A percentile compares a stretch with the other conserved stretches of the same genome.
Evolutionary conservation across 2,329 filamentous ascomycete genomes (phyloP).

Genomic region (Byssoonygena ceratinophila): DNA sequence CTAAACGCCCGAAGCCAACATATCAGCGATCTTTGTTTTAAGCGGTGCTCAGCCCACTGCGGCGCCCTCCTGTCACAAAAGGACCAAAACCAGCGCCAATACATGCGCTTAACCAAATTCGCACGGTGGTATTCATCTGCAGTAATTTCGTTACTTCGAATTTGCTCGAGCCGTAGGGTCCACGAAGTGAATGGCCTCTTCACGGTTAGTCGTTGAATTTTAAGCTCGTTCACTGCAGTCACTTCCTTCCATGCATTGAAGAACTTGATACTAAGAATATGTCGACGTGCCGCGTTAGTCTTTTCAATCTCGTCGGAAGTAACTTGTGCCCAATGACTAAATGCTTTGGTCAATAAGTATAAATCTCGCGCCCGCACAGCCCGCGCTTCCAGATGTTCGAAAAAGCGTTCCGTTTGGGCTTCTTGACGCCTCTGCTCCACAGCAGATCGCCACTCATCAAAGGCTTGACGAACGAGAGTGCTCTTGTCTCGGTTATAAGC

Average conservation of each 20-base stretch:
- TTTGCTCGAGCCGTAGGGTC: slow-evolving; percentile 34
- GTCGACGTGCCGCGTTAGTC: slow-evolving; percentile 57
- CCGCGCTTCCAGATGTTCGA: slow-evolving; percentile 46
- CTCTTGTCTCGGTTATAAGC: slow-evolving; percentile 43
- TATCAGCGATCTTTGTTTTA: slow-evolving; percentile 34
- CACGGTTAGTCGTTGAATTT: slow-evolving; percentile 42
- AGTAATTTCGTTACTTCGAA: slow-evolving; percentile 28
- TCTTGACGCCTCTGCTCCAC: slow-evolving; percentile 33
- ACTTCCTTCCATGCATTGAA: slow-evolving; percentile 61
- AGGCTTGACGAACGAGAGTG: slow-evolving; percentile 43
- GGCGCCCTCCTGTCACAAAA: slow-evolving; percentile 37
- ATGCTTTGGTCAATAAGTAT: slow-evolving; percentile 53
- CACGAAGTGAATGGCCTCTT: slow-evolving; percentile 47
- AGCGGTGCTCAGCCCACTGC: slow-evolving; percentile 33
- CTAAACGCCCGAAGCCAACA: slow-evolving; percentile 34
- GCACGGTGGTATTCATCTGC: slow-evolving; percentile 25
- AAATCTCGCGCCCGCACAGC: slow-evolving; percentile 55
- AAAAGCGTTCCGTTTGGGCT: slow-evolving; percentile 44
- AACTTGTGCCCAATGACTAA: slow-evolving; percentile 58
- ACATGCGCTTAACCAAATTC: slow-evolving; percentile 26
- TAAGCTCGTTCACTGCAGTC: slow-evolving; percentile 49
- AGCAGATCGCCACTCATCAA: slow-evolving; percentile 42
- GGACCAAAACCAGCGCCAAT: slow-evolving; percentile 38
- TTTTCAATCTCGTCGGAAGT: slow-evolving; percentile 55
- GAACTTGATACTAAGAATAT: slow-evolving; percentile 58